phyloP scores from a whole-genome alignment of 352 stramenopile species.

The Pythium sp. region DNA sequence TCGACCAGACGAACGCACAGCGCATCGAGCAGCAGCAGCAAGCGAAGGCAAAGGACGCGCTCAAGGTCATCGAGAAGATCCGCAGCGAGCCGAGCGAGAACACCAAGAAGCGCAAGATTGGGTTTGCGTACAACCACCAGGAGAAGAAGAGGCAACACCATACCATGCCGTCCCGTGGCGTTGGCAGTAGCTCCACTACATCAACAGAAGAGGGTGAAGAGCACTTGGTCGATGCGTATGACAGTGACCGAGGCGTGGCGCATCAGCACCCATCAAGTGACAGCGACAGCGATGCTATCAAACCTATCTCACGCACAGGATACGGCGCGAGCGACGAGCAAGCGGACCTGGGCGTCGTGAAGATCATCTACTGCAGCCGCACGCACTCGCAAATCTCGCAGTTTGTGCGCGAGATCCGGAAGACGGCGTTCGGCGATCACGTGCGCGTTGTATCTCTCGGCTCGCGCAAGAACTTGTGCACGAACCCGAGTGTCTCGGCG shows the following conservation, averaged over 20 bases:
- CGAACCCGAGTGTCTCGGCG: conserved; percentile 67
- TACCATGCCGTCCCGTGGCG: neutral
- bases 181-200: no score
- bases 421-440: conserved; percentile 64
- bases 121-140: conserved; percentile 58
- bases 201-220: conserved; percentile 33
- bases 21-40: conserved; percentile 47
- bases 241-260: conserved; percentile 47
- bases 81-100: conserved; percentile 37
- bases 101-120: conserved; percentile 70
- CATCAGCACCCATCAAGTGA: conserved; percentile 17
- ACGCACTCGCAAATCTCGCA: conserved; percentile 90
- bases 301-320: neutral
- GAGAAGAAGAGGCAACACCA: conserved; percentile 42
- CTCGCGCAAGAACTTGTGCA: conserved; percentile 84
- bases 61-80: conserved; percentile 58
- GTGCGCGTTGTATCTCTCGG: conserved; percentile 81
- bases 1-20: conserved; percentile 46
- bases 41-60: conserved; percentile 34
- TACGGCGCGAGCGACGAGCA: conserved; percentile 18
- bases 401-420: conserved; percentile 86
- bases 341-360: conserved; percentile 44
- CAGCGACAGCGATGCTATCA: conserved; percentile 39
- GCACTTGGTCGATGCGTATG: conserved; percentile 74
- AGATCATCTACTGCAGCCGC: conserved; percentile 91